Evolutionary conservation across 805 yeast genomes (phyloP).

Genomic region (Saturnispora hagleri): DNA sequence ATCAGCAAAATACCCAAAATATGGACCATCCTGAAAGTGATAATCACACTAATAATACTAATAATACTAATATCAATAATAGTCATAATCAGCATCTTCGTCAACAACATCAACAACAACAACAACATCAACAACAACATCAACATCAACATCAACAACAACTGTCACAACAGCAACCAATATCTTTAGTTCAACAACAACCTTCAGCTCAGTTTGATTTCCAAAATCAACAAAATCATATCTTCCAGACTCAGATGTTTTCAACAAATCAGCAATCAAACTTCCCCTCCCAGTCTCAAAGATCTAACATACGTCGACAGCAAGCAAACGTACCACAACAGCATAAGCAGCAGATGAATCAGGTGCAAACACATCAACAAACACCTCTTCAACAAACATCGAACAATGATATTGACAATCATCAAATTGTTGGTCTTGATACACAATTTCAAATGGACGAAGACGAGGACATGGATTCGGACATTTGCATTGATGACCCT

Average conservation of each 20-base stretch:
- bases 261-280: slow-evolving; percentile 1
- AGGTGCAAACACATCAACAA: slow-evolving; percentile 12
- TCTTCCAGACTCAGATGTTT: slow-evolving; percentile 7
- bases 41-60: slow-evolving; percentile 1
- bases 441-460: slow-evolving; percentile 30
- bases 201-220: neutral
- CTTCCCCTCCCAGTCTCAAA: slow-evolving; percentile 12
- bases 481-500: slow-evolving; percentile 89
- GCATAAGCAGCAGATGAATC: slow-evolving; percentile 2
- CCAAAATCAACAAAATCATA: slow-evolving; percentile 4
- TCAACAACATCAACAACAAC: neutral
- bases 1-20: slow-evolving; percentile 8
- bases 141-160: slow-evolving; percentile 18
- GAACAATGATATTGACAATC: slow-evolving; percentile 3
- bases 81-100: slow-evolving; percentile 3
- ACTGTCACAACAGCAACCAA: slow-evolving; percentile 11
- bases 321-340: neutral
- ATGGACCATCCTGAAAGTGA: neutral
- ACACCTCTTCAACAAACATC: neutral
- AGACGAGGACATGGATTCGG: slow-evolving; percentile 32
- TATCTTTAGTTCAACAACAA: neutral
- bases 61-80: slow-evolving; percentile 1
- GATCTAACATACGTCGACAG: neutral
- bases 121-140: slow-evolving; percentile 17
- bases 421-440: slow-evolving; percentile 10